These are phyloP conservation scores for Diaporthe humulicola DNA, from an alignment of 2,329 filamentous ascomycete genomes.

Conservation along the genomic window DNA sequence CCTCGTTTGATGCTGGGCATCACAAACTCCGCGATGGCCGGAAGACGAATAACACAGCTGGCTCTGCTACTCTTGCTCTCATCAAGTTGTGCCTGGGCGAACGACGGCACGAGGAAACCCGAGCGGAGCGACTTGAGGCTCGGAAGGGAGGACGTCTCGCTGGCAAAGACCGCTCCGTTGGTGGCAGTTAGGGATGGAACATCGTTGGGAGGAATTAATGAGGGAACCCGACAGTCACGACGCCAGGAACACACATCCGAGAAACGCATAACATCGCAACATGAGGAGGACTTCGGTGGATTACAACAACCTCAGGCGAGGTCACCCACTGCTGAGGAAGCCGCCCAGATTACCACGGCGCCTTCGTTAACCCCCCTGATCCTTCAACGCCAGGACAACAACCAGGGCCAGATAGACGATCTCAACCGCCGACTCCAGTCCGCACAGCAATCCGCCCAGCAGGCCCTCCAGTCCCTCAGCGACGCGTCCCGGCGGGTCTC, in stretches of 20 bases:
- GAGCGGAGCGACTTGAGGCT: slow-evolving; percentile 21
- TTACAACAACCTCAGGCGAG: slow-evolving; percentile 9
- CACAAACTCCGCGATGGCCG: slow-evolving; percentile 41
- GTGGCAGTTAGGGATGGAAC: neutral
- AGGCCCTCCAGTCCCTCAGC: slow-evolving; percentile 47
- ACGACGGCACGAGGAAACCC: slow-evolving; percentile 30
- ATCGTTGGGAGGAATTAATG: neutral
- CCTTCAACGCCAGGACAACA: slow-evolving; percentile 42
- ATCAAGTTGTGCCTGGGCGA: slow-evolving; percentile 45
- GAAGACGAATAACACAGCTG: slow-evolving; percentile 41
- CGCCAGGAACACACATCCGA: neutral
- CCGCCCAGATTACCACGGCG: slow-evolving; percentile 44
- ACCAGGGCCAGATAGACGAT: slow-evolving; percentile 44
- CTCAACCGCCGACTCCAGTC: slow-evolving; percentile 41
- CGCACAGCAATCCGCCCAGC: slow-evolving; percentile 48
- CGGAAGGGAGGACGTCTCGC: neutral
- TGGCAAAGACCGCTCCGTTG: neutral
- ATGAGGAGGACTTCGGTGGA: neutral
- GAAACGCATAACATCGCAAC: neutral
- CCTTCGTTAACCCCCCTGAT: slow-evolving; percentile 36
- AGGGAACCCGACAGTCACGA: neutral
- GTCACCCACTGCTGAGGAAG: slow-evolving; percentile 33
- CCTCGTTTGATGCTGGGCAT: slow-evolving; percentile 37
- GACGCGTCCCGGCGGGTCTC: slow-evolving; percentile 47
- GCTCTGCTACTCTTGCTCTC: slow-evolving; percentile 44